These are phyloP conservation scores for Botrytis aclada DNA, from an alignment of 2,329 filamentous ascomycete species.

Conservation along the genomic window DNA sequence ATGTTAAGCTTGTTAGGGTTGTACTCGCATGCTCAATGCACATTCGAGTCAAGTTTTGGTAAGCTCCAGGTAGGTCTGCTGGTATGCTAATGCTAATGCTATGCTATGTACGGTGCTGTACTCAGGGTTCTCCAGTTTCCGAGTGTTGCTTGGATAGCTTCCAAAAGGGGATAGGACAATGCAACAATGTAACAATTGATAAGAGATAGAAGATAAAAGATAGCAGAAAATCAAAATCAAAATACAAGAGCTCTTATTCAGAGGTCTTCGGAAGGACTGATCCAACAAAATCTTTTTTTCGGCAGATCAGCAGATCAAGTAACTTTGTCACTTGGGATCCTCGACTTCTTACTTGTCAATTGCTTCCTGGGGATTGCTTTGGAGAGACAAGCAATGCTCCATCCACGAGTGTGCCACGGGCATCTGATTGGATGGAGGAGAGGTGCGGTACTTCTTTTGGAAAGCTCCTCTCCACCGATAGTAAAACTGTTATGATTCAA, in stretches of 20 bases:
- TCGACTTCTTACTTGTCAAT: constrained; percentile 11
- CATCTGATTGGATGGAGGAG: not conserved
- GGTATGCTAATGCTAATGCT: too few species aligned
- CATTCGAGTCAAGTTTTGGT: not conserved
- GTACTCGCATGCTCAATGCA: constrained; percentile 1
- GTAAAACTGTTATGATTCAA: not conserved
- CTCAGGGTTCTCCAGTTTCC: constrained; percentile 16
- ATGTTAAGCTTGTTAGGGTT: not conserved
- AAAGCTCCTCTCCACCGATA: not conserved
- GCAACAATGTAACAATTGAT: constrained; percentile 8
- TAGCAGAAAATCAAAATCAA: not conserved
- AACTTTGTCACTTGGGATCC: constrained; percentile 7
- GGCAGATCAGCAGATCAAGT: constrained; percentile 10
- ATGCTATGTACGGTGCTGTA: not conserved
- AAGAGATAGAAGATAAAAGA: not conserved
- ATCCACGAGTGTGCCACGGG: not conserved
- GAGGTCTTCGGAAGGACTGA: constrained; percentile 4
- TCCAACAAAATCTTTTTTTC: not conserved
- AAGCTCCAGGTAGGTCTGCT: not conserved
- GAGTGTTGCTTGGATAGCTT: not conserved
- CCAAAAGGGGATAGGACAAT: not conserved
- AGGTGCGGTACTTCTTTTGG: not conserved
- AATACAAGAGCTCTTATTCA: constrained; percentile 12
- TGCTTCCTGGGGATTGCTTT: not conserved
- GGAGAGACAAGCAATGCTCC: not conserved